phyloP scores from a whole-genome alignment of 768 basidiomycete genomes.

The Leccinum pellstonianum region DNA sequence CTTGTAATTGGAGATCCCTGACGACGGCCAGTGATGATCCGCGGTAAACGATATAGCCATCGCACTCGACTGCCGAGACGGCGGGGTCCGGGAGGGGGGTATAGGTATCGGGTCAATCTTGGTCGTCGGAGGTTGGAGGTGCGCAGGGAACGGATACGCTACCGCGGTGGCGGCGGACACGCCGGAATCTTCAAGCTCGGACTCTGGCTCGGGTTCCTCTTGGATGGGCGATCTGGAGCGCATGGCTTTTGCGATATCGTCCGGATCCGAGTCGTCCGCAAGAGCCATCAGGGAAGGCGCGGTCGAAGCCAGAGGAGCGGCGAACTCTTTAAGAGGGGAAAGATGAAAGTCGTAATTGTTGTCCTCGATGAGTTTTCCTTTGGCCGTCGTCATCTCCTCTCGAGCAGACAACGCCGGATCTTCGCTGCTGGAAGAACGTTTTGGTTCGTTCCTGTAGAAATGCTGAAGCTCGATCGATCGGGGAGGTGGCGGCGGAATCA shows the following conservation, averaged over 20 bases:
- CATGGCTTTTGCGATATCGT: conserved; percentile 23
- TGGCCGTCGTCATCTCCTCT: conserved; percentile 14
- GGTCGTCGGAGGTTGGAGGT: conserved; percentile 23
- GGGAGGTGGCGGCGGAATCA: conserved; percentile 5
- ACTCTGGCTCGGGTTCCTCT: conserved; percentile 26
- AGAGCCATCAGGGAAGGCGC: conserved; percentile 32
- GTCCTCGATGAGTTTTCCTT: conserved; percentile 28
- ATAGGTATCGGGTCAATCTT: conserved; percentile 32
- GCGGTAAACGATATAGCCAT: conserved; percentile 30
- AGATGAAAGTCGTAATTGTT: conserved; percentile 31
- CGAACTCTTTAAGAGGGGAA: conserved; percentile 30
- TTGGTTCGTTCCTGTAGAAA: conserved; percentile 23
- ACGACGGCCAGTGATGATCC: conserved; percentile 20
- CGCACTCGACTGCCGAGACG: conserved; percentile 27
- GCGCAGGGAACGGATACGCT: conserved; percentile 26
- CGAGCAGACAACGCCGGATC: conserved; percentile 14
- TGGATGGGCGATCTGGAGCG: conserved; percentile 21
- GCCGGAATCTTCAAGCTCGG: conserved; percentile 24
- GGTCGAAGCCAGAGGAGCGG: conserved; percentile 27
- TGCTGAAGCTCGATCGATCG: conserved; percentile 25
- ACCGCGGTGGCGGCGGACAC: background rate
- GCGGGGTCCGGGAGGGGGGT: conserved; percentile 27
- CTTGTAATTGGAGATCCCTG: conserved; percentile 25
- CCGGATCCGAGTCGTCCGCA: conserved; percentile 29
- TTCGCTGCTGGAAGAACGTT: conserved; percentile 17